Evolutionary conservation across 2,329 filamentous ascomycete species (phyloP).

Genomic region (Golovinomyces cichoracearum): DNA sequence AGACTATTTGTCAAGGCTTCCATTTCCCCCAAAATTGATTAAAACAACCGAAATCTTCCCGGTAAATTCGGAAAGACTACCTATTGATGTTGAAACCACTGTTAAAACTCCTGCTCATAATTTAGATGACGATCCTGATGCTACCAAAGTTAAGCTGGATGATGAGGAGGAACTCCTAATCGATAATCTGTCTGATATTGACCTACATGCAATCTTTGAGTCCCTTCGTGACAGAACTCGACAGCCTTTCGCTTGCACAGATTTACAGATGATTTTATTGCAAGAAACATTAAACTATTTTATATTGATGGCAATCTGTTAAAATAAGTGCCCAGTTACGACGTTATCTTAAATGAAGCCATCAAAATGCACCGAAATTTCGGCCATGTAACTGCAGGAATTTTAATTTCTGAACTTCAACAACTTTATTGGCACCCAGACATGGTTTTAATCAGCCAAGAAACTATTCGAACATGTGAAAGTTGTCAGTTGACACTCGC

Average conservation of each 20-base stretch:
- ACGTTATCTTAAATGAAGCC: not conserved
- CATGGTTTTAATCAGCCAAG: not conserved
- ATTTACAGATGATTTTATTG: not conserved
- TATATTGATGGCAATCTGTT: not conserved
- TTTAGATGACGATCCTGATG: not conserved
- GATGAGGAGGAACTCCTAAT: not conserved
- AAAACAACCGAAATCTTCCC: not conserved
- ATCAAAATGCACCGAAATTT: not conserved
- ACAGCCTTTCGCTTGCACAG: not conserved
- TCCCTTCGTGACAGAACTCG: not conserved
- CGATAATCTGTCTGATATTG: not conserved
- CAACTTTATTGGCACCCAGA: constrained; percentile 1
- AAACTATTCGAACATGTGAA: not conserved
- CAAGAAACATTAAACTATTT: not conserved
- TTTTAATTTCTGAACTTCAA: not conserved
- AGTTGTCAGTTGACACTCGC: not conserved
- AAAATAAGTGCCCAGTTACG: not conserved
- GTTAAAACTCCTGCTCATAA: not conserved
- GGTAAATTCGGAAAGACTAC: not conserved
- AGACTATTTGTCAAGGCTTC: not conserved
- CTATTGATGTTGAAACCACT: not conserved
- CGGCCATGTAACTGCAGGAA: not conserved
- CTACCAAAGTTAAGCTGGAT: not conserved
- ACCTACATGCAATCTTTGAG: not conserved
- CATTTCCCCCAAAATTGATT: not conserved